Percentiles rank a stretch among this genome's conserved stretches.
These are phyloP conservation scores for Colletotrichum orchidophilum DNA, from an alignment of 2,329 filamentous ascomycete species.

Conservation along the genomic window DNA sequence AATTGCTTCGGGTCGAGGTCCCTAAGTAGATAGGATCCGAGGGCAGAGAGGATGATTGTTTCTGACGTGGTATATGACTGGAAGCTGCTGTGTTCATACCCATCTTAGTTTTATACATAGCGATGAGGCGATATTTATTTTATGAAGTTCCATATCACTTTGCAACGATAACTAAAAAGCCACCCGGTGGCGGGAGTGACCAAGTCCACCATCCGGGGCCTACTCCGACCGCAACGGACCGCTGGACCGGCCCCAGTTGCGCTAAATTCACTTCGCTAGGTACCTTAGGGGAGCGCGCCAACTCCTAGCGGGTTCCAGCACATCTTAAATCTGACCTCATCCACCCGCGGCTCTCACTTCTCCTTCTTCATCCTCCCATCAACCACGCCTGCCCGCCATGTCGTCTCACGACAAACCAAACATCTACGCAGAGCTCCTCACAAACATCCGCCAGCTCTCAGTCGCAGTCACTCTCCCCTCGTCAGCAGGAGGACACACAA, in stretches of 20 bases:
- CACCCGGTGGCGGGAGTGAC: not conserved
- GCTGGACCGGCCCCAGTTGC: not conserved
- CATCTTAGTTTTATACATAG: not conserved
- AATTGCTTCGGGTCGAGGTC: not conserved
- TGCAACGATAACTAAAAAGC: not conserved
- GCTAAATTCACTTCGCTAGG: not conserved
- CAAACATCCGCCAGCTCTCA: conserved; percentile 72
- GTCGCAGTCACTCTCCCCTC: conserved; percentile 62
- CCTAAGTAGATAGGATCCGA: not conserved
- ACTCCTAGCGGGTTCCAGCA: not conserved
- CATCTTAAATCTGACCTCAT: conserved; percentile 13
- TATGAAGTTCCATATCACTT: too few species aligned
- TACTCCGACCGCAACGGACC: not conserved
- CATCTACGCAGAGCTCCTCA: conserved; percentile 72
- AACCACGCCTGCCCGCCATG: conserved; percentile 4
- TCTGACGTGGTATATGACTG: not conserved
- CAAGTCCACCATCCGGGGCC: not conserved
- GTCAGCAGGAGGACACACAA: conserved; percentile 52
- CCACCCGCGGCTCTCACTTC: too few species aligned
- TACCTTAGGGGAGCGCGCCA: not conserved
- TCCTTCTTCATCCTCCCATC: too few species aligned
- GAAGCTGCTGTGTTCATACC: not conserved
- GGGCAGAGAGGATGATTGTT: too few species aligned
- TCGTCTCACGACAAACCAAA: conserved; percentile 26
- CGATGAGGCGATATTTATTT: too few species aligned